Evolutionary conservation across 305 asterid species (phyloP).

Genomic region (Ajuga reptans): DNA sequence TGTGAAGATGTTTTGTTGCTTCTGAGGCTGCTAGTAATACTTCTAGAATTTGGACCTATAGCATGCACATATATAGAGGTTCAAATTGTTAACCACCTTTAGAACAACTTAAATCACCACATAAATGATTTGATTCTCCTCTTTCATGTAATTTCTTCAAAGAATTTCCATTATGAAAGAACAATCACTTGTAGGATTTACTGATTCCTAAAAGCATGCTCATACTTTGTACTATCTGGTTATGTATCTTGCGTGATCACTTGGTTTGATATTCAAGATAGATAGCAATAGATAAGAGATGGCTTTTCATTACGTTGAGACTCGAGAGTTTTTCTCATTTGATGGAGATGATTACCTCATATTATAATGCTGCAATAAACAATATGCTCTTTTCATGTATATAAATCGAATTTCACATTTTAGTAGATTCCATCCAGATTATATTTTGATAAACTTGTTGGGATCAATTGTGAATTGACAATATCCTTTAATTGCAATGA

Average conservation of each 20-base stretch:
- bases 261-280: not conserved
- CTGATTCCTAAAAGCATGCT: not conserved
- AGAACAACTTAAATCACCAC: not conserved
- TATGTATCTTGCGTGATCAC: not conserved
- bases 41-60: not conserved
- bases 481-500: not conserved
- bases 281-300: not conserved
- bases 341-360: not conserved
- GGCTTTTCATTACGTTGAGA: not conserved
- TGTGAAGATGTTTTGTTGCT: not conserved
- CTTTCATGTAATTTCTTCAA: not conserved
- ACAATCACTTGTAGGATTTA: not conserved
- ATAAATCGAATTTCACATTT: too few species aligned
- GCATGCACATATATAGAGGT: not conserved
- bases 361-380: not conserved
- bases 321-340: not conserved
- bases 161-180: not conserved
- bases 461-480: conserved; percentile 10
- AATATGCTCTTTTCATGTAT: too few species aligned
- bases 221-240: not conserved
- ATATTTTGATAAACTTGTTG: not conserved
- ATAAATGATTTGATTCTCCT: not conserved
- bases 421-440: not conserved
- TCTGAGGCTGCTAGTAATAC: not conserved
- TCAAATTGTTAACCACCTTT: not conserved